A percentile compares a stretch with the other conserved stretches of the same genome.
phyloP scores from a whole-genome alignment of 345 rosid species.

The Corchorus capsularis region DNA sequence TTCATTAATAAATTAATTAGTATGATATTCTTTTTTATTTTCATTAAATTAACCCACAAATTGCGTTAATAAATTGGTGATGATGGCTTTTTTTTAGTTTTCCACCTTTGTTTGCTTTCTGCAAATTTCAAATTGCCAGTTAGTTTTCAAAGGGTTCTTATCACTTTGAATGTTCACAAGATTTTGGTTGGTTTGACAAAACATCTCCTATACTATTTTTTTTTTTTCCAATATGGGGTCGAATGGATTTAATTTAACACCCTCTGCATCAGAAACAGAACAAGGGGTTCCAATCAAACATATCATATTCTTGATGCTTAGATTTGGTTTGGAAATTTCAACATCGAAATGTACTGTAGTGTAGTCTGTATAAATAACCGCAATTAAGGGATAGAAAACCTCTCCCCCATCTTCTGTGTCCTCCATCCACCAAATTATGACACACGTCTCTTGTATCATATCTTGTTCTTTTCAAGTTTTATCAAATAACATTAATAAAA shows the following conservation, averaged over 20 bases:
- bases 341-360: background rate
- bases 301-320: background rate
- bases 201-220: too few species aligned
- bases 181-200: background rate
- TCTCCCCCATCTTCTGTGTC: too few species aligned
- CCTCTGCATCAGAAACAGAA: background rate
- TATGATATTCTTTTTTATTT: background rate
- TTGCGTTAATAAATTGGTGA: conserved; percentile 3
- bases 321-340: background rate
- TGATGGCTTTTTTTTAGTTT: background rate
- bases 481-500: too few species aligned
- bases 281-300: background rate
- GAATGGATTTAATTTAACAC: background rate
- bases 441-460: too few species aligned
- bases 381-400: too few species aligned
- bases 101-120: background rate
- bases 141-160: background rate
- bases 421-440: too few species aligned
- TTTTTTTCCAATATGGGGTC: too few species aligned
- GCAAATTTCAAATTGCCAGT: background rate
- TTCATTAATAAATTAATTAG: background rate
- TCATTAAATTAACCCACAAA: background rate
- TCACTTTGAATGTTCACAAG: background rate
- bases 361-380: too few species aligned
- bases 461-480: too few species aligned